Conservation (phyloP, 805 yeast genomes). For the Wickerhamiella dianesei region DNA sequence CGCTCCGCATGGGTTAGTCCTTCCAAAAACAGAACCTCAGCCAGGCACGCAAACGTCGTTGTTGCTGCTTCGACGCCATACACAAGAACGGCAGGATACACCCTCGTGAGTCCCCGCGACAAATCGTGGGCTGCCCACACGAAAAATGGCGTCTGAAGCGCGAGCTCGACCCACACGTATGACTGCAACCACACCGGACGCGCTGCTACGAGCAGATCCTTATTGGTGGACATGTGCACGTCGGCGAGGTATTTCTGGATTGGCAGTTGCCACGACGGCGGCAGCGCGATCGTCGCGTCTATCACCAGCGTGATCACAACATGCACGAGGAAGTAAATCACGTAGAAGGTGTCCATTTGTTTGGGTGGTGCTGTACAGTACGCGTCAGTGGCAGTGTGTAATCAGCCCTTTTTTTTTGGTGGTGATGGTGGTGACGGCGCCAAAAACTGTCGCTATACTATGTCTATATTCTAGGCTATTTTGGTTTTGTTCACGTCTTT, state of each 20-base stretch:
- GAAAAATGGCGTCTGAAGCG: slow-evolving; percentile 73
- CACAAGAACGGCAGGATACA: slow-evolving; percentile 35
- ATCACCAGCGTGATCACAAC: slow-evolving; percentile 61
- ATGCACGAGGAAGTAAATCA: slow-evolving; percentile 38
- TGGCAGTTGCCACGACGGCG: slow-evolving; percentile 33
- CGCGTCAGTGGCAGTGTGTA: too few relatives aligned
- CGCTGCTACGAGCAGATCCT: slow-evolving; percentile 51
- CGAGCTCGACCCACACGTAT: slow-evolving; percentile 59
- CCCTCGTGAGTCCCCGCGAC: slow-evolving; percentile 22
- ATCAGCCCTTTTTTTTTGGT: too few relatives aligned
- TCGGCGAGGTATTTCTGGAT: slow-evolving; percentile 38
- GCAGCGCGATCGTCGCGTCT: slow-evolving; percentile 62
- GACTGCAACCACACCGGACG: slow-evolving; percentile 60
- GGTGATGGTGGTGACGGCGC: too few relatives aligned
- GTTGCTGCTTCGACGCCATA: slow-evolving; percentile 77
- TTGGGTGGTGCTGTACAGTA: too few relatives aligned
- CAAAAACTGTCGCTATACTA: too few relatives aligned
- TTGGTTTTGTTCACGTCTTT: too few relatives aligned
- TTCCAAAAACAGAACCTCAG: slow-evolving; percentile 21
- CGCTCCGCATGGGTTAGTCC: slow-evolving; percentile 31
- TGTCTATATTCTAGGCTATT: slow-evolving; percentile 12
- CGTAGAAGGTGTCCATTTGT: slow-evolving; percentile 20
- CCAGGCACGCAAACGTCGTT: slow-evolving; percentile 59
- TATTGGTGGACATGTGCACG: slow-evolving; percentile 50
- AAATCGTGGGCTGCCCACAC: slow-evolving; percentile 29